Evolutionary conservation across 345 rosid species (phyloP).

Genomic region (Bruguiera parviflora): DNA sequence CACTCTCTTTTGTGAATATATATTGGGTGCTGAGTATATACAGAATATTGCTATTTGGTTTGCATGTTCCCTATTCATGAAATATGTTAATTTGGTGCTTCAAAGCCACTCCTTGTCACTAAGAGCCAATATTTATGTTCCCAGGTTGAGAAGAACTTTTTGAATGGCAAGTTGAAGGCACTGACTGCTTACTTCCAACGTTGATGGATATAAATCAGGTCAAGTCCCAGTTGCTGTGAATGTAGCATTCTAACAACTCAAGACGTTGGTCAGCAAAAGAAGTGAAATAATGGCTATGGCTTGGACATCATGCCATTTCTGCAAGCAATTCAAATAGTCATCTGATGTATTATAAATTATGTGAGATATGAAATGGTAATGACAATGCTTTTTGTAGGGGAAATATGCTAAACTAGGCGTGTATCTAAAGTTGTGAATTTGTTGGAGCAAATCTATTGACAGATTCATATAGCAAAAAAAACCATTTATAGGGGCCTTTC

Average conservation of each 20-base stretch:
- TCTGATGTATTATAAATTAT: no score
- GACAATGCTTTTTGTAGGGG: no score
- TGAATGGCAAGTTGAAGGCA: constrained; percentile 86
- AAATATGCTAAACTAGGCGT: no score
- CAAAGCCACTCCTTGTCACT: neutral
- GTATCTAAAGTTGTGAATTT: no score
- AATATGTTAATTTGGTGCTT: neutral
- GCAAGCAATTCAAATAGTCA: no score
- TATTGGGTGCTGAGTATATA: constrained; percentile 2
- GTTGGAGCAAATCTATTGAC: no score
- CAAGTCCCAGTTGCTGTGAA: neutral
- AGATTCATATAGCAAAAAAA: no score
- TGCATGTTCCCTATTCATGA: neutral
- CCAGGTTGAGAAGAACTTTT: constrained; percentile 81
- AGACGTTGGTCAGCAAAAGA: no score
- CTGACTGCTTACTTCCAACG: constrained; percentile 68
- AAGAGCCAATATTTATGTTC: constrained; percentile 9
- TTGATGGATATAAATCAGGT: neutral
- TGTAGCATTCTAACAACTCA: neutral
- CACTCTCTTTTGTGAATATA: constrained; percentile 8
- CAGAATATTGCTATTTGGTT: neutral
- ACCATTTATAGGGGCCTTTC: no score
- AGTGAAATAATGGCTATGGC: no score
- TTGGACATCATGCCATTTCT: no score
- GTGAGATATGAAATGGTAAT: no score